Evolutionary conservation across 148 eudicot species (phyloP).

Genomic region (Diospyros kaki): DNA sequence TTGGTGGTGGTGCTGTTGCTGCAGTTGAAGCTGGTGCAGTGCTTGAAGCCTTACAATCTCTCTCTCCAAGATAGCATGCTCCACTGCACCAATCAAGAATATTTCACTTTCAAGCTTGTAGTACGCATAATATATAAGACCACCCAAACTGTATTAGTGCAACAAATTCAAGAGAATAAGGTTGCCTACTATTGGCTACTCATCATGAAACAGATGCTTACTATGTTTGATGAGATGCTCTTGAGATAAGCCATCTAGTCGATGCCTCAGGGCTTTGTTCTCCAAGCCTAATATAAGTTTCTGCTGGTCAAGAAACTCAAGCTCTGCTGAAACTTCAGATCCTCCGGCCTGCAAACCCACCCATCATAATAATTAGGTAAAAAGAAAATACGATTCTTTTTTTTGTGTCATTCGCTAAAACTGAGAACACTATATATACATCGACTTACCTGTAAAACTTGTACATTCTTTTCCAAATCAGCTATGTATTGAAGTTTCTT

Average conservation of each 20-base stretch:
- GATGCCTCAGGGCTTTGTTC: constrained; percentile 64
- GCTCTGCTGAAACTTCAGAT: constrained; percentile 54
- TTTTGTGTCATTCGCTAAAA: neutral
- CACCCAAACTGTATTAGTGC: too few species aligned
- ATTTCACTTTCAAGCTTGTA: neutral
- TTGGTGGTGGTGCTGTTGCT: constrained; percentile 13
- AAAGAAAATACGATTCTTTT: too few species aligned
- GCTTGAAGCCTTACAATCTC: constrained; percentile 61
- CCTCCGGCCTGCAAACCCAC: constrained; percentile 42
- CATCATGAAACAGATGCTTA: constrained; percentile 22
- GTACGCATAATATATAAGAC: neutral
- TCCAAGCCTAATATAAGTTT: constrained; percentile 72
- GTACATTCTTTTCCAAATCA: constrained; percentile 65
- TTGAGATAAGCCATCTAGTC: constrained; percentile 60
- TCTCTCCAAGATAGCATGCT: constrained; percentile 73
- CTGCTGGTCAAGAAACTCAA: constrained; percentile 76
- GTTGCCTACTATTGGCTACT: neutral
- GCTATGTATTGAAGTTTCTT: constrained; percentile 79
- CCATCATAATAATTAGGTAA: too few species aligned
- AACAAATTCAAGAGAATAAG: too few species aligned
- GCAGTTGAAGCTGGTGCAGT: constrained; percentile 54
- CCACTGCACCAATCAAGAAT: constrained; percentile 42
- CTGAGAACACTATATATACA: too few species aligned
- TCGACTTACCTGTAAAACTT: constrained; percentile 52
- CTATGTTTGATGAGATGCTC: constrained; percentile 61